Evolutionary conservation across 1,284 basidiomycete species (phyloP), one percentile per base, ranked within the genome.

Genomic region (Sporisorium iseilematis-ciliati): DNA sequence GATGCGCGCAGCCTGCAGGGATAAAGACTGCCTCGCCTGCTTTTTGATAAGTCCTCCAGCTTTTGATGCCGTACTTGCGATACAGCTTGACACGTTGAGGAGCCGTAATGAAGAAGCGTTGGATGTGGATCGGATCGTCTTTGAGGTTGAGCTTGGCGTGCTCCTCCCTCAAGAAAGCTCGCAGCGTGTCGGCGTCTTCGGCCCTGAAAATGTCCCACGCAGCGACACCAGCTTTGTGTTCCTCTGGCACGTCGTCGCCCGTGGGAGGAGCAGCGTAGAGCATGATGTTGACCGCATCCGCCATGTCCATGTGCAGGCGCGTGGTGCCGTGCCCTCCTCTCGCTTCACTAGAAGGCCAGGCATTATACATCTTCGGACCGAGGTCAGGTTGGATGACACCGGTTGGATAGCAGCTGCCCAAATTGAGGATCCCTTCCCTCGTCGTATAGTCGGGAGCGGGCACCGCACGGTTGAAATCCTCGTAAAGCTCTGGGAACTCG

Each of bases 1-100:
- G 93, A 86, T 97, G 94, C 0, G 95, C 94, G 85, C 93, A 97
- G 35, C 95, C 95, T 1, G 95, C 95, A 3, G 95, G 95, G 76
- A 98, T 94, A 85, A 97, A 95, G 12, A 98, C 91, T 0, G 93
- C 95, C 80, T 98, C 92, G n/a, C 94, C 94, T 1, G 92, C 92
- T 75, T 89, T 89, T 86, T 98, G 95, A 86, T 94, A 94, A 31
- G 97, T 89, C 57, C 94, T 87, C 87, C 91, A 92, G 73, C 92
- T 92, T 84, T 87, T 89, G 42, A 97, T 92, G 4, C 91, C 91
- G 66, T 89, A 88, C 75, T 89, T 86, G 8, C 91, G 89, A 75
- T 83, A 92, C 42, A 98, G 87, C 85, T 92, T 89, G 80, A 88
- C 88, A 65, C 93, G 88, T 78, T 93, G 83, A 7, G 87, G 85